Evolutionary conservation across 2,329 filamentous ascomycete genomes (phyloP), one percentile per base, ranked within the genome.

Genomic region (Tricladium varicosporioides): DNA sequence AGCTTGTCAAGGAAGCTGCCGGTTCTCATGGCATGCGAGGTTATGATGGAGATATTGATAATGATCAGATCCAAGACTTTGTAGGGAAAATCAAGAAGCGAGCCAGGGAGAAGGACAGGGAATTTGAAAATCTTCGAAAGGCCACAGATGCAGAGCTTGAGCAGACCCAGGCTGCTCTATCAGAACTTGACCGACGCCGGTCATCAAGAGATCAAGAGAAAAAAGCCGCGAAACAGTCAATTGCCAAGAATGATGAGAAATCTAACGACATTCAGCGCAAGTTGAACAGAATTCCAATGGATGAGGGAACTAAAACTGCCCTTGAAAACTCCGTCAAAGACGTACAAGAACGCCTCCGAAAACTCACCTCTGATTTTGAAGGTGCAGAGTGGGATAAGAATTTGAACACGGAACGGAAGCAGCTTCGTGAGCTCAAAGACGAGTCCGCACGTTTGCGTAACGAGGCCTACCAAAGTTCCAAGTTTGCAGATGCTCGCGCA

Each of bases 391-490:
- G 87, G 77, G 92, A 96, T 60, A 76, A 77, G 27, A 85, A 88
- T 61, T 80, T 96, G 16, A 80, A 85, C 47, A 76, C 83, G 32
- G 82, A 86, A 52, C 87, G 91, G 51, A 73, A 78, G 13, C 81
- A 85, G 60, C 76, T 95, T 10, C 82, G 83, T 60, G 78, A 81
- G 45, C 74, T 95, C 1, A 91, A 97, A 66, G 84, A 82, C 16
- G 84, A 88, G 65, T 87, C 82, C 58, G 84, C 89, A 36, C 85
- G 80, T 63, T 79, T 97, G 27, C 87, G 88, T 46, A 77, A 81
- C n/a, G 93, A 97, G 69, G 82, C 97, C 36, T 82, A 92, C 8
- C 88, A 95, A 66, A 91, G 88, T 57, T 96, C 89, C 2, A 86
- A 87, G 56, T 82, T 89, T 56, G 91, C 92, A 5, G 85, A 87